A percentile compares a stretch with the other conserved stretches of the same genome.
Conservation (phyloP, 257 asterid species). For the Plectranthus barbatus region DNA sequence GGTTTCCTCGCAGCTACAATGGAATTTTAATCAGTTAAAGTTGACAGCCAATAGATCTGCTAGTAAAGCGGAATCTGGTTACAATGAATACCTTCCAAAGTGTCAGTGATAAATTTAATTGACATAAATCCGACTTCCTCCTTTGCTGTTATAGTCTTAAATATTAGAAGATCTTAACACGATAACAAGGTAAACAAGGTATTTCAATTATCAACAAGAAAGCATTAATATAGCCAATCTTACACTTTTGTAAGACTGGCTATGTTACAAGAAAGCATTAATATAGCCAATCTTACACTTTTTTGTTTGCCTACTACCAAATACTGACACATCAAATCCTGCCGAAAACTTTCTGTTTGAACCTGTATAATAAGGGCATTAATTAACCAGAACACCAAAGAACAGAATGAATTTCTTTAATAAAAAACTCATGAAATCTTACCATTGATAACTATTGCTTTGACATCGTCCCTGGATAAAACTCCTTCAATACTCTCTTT, state of each 20-base stretch:
- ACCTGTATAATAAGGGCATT: slow-evolving; percentile 20
- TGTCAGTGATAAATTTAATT: slow-evolving; percentile 35
- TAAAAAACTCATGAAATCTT: slow-evolving; percentile 1
- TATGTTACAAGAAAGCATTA: too few species aligned
- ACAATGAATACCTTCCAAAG: slow-evolving; percentile 34
- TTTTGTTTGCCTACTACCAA: slow-evolving; percentile 23
- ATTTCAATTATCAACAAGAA: neutral
- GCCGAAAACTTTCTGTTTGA: slow-evolving; percentile 39
- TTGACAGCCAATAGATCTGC: neutral
- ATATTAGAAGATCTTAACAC: slow-evolving; percentile 1
- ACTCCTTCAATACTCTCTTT: slow-evolving; percentile 36
- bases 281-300: slow-evolving; percentile 42
- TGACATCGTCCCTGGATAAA: slow-evolving; percentile 34
- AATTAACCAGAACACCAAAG: neutral
- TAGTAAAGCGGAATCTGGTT: neutral
- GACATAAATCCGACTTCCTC: slow-evolving; percentile 37
- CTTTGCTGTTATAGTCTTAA: slow-evolving; percentile 21
- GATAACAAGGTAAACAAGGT: neutral
- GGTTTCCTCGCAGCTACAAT: slow-evolving; percentile 46
- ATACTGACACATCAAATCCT: slow-evolving; percentile 40
- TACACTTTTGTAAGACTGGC: too few species aligned
- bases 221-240: neutral
- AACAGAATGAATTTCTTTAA: neutral
- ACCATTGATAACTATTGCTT: slow-evolving; percentile 52
- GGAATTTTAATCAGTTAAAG: slow-evolving; percentile 6